Percentiles rank a stretch among this genome's conserved stretches.
These are phyloP conservation scores for Lodderomyces parapsilosis DNA, from an alignment of 1,139 yeast genomes.

Conservation along the genomic window DNA sequence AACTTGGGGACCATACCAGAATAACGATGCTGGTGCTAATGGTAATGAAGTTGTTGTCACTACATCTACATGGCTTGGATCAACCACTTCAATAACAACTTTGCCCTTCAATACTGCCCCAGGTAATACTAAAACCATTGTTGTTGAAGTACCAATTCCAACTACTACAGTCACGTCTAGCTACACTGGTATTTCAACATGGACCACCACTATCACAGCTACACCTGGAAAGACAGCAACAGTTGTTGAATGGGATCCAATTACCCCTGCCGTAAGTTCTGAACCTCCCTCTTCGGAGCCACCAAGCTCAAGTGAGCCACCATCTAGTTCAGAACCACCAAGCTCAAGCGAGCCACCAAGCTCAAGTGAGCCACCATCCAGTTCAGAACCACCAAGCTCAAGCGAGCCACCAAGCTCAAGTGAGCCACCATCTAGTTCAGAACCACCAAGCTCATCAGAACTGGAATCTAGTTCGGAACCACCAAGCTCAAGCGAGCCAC, in stretches of 20 bases:
- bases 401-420: slow-evolving; percentile 1
- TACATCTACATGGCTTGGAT: slow-evolving; percentile 26
- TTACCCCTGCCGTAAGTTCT: not conserved
- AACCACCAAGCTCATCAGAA: slow-evolving; percentile 1
- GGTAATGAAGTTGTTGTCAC: slow-evolving; percentile 4
- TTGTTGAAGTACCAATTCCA: slow-evolving; percentile 16
- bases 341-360: slow-evolving; percentile 1
- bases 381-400: slow-evolving; percentile 1
- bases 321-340: not conserved
- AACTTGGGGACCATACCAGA: slow-evolving; percentile 12
- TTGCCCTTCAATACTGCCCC: slow-evolving; percentile 12
- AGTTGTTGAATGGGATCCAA: slow-evolving; percentile 6
- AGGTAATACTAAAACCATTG: slow-evolving; percentile 1
- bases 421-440: not conserved
- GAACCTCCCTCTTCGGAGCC: not conserved
- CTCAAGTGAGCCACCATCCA: not conserved
- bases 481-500: too few relatives aligned
- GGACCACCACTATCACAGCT: slow-evolving; percentile 15
- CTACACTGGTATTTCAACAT: slow-evolving; percentile 15
- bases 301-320: not conserved
- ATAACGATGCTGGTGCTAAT: slow-evolving; percentile 16
- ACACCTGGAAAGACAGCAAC: slow-evolving; percentile 17
- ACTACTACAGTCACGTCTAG: slow-evolving; percentile 18
- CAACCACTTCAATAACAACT: slow-evolving; percentile 21
- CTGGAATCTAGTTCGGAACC: not conserved